Conservation (phyloP, 73 alveolate genomes). For the Tetrahymena elliotti region DNA sequence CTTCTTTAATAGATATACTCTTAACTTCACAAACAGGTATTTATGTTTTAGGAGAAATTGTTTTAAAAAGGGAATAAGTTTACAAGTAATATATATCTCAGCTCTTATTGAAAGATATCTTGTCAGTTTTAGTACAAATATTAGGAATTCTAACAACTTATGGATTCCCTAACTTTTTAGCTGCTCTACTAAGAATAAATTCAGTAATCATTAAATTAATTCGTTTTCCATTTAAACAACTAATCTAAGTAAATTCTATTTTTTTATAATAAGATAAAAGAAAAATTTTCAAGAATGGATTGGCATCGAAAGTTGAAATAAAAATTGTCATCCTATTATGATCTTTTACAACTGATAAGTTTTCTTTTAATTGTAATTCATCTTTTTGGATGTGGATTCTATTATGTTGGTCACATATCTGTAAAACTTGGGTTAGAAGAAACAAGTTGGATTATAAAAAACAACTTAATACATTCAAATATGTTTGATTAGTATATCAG, state of each 20-base stretch:
- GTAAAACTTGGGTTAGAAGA: not conserved
- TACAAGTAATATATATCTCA: not conserved
- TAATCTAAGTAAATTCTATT: not conserved
- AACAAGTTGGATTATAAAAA: not conserved
- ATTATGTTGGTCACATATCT: conserved; percentile 2
- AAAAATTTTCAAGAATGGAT: not conserved
- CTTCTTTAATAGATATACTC: not conserved
- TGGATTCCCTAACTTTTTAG: not conserved
- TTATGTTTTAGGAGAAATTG: not conserved
- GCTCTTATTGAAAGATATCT: not conserved
- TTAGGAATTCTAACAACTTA: not conserved
- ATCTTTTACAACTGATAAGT: not conserved
- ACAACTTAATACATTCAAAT: not conserved
- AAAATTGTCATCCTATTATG: not conserved
- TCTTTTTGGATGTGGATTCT: conserved; percentile 34
- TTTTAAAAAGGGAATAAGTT: not conserved
- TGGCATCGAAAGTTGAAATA: not conserved
- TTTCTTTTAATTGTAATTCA: conserved; percentile 8
- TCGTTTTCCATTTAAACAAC: not conserved
- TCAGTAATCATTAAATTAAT: not conserved
- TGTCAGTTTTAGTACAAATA: not conserved
- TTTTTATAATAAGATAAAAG: not conserved
- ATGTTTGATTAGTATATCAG: conserved; percentile 21
- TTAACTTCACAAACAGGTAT: not conserved
- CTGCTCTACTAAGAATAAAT: not conserved